A percentile compares a stretch with the other conserved stretches of the same genome.
Conservation (phyloP, 495 filamentous ascomycete species). For the Tuber microsphaerosporum region DNA sequence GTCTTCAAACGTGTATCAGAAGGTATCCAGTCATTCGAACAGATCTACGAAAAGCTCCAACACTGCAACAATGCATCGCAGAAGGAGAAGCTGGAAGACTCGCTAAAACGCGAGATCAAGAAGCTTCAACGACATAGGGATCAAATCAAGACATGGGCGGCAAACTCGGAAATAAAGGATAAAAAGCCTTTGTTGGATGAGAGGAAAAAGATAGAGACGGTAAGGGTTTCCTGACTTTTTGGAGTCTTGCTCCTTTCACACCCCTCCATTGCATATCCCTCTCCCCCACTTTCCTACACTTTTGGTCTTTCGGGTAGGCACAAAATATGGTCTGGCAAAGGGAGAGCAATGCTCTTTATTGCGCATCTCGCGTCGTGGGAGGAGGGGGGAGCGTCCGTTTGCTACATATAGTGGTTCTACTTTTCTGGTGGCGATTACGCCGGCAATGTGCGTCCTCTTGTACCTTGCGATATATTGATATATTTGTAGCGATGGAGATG, state of each 20-base stretch:
- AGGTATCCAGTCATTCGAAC: slow-evolving; percentile 85
- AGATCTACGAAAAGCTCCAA: slow-evolving; percentile 91
- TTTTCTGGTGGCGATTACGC: slow-evolving; percentile 1
- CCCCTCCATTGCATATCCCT: slow-evolving; percentile 4
- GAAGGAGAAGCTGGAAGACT: slow-evolving; percentile 95
- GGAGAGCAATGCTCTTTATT: slow-evolving; percentile 33
- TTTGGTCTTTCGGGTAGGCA: slow-evolving; percentile 15
- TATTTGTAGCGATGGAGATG: slow-evolving; percentile 3
- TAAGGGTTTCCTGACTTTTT: slow-evolving; percentile 45
- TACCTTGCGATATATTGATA: not conserved
- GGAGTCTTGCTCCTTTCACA: not conserved
- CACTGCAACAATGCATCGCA: slow-evolving; percentile 83
- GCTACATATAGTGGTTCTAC: slow-evolving; percentile 8
- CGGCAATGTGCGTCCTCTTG: slow-evolving; percentile 3
- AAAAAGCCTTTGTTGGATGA: slow-evolving; percentile 91
- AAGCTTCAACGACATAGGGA: slow-evolving; percentile 95
- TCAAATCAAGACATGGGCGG: slow-evolving; percentile 98
- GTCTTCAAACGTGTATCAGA: slow-evolving; percentile 96
- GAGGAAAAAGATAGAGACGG: slow-evolving; percentile 90
- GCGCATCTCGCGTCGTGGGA: slow-evolving; percentile 16
- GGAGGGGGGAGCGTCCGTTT: slow-evolving; percentile 14
- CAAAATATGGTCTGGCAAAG: slow-evolving; percentile 11
- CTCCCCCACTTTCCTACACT: slow-evolving; percentile 24
- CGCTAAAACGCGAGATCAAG: slow-evolving; percentile 98
- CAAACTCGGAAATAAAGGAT: slow-evolving; percentile 96